Evolutionary conservation across 2,329 filamentous ascomycete genomes (phyloP).

Genomic region (Rhexocercosporidium sp.): DNA sequence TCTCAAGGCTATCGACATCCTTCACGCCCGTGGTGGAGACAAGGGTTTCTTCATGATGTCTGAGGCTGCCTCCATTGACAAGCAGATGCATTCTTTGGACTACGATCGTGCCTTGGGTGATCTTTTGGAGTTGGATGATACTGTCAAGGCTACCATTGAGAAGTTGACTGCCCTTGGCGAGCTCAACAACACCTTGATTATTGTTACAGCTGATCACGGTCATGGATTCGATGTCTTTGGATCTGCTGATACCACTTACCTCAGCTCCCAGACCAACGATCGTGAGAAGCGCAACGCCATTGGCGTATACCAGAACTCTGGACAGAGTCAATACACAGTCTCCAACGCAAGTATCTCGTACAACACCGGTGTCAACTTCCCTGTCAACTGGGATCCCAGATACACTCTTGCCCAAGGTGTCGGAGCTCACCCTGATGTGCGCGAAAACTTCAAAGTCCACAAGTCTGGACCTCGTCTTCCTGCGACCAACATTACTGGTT

Average conservation of each 20-base stretch:
- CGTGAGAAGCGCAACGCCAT: constrained; percentile 78
- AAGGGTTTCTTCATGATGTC: constrained; percentile 88
- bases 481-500: constrained; percentile 58
- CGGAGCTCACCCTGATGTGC: constrained; percentile 73
- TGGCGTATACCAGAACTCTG: constrained; percentile 75
- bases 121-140: constrained; percentile 85
- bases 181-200: constrained; percentile 76
- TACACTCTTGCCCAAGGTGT: constrained; percentile 80
- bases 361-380: constrained; percentile 77
- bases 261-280: constrained; percentile 66
- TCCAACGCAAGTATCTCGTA: constrained; percentile 65
- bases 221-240: constrained; percentile 90
- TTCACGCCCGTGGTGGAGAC: constrained; percentile 68
- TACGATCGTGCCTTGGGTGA: constrained; percentile 87
- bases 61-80: constrained; percentile 85
- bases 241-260: constrained; percentile 79
- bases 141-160: constrained; percentile 74
- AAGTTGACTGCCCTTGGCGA: constrained; percentile 70
- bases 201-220: constrained; percentile 87
- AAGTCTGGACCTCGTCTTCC: constrained; percentile 67
- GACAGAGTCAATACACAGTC: constrained; percentile 75
- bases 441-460: constrained; percentile 78
- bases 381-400: constrained; percentile 82
- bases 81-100: constrained; percentile 86
- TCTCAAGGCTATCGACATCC: constrained; percentile 80